Evolutionary conservation across 306 rosid genomes (phyloP).

Genomic region (Prunus salicina): DNA sequence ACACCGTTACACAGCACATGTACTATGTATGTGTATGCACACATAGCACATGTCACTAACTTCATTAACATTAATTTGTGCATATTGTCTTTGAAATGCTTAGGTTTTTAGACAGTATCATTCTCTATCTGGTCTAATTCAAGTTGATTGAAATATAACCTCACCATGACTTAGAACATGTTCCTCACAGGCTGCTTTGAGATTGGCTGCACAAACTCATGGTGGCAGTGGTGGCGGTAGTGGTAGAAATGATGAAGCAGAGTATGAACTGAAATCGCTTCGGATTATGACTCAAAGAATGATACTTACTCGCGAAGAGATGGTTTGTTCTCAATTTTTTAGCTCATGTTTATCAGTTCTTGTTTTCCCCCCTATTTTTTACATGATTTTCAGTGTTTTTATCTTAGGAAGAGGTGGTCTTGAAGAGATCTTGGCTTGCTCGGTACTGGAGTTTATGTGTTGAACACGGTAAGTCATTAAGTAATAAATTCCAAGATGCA

Average conservation of each 20-base stretch:
- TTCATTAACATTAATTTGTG: too few species aligned
- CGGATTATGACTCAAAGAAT: slow-evolving; percentile 67
- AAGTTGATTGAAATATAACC: background rate
- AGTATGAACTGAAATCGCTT: slow-evolving; percentile 43
- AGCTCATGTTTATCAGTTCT: slow-evolving; percentile 1
- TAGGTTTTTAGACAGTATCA: background rate
- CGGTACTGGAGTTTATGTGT: slow-evolving; percentile 85
- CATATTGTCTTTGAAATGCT: too few species aligned
- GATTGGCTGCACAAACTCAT: slow-evolving; percentile 47
- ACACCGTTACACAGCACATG: background rate
- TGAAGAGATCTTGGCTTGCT: slow-evolving; percentile 99
- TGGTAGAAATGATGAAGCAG: slow-evolving; percentile 59
- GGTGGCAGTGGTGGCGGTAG: slow-evolving; percentile 13
- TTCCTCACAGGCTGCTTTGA: slow-evolving; percentile 70
- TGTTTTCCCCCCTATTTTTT: slow-evolving; percentile 10
- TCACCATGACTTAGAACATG: background rate
- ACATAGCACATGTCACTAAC: too few species aligned
- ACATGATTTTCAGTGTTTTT: slow-evolving; percentile 32
- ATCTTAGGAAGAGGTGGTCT: slow-evolving; percentile 82
- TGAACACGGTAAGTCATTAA: slow-evolving; percentile 47
- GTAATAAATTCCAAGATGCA: too few species aligned
- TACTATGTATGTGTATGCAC: too few species aligned
- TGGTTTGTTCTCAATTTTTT: slow-evolving; percentile 43
- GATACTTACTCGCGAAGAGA: slow-evolving; percentile 79
- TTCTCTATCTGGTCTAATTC: background rate